These are phyloP conservation scores for Gyromitra esculenta DNA, from an alignment of 2,329 filamentous ascomycete genomes.

Conservation along the genomic window DNA sequence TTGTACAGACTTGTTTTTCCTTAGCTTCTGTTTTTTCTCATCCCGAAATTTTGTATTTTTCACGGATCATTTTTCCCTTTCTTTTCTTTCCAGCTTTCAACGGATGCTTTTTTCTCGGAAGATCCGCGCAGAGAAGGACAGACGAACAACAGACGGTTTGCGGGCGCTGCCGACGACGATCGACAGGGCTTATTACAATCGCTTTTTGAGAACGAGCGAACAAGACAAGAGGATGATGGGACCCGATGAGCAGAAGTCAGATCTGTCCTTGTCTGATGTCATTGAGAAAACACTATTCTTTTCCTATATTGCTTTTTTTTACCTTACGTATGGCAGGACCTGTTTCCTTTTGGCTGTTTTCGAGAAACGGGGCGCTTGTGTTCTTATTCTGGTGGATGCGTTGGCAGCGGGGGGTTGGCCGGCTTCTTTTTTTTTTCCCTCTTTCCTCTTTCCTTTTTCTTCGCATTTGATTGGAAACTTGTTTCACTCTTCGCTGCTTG, in stretches of 20 bases:
- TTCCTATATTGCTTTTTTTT: slow-evolving; percentile 46
- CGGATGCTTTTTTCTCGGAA: slow-evolving; percentile 28
- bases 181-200: slow-evolving; percentile 46
- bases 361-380: slow-evolving; percentile 44
- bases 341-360: slow-evolving; percentile 45
- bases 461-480: slow-evolving; percentile 50
- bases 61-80: slow-evolving; percentile 10
- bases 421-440: slow-evolving; percentile 41
- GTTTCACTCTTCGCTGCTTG: slow-evolving; percentile 42
- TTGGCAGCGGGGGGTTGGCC: slow-evolving; percentile 50
- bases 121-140: slow-evolving; percentile 45
- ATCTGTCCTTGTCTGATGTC: slow-evolving; percentile 45
- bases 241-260: slow-evolving; percentile 39
- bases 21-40: slow-evolving; percentile 22
- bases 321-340: slow-evolving; percentile 34
- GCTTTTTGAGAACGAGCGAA: slow-evolving; percentile 27
- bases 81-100: slow-evolving; percentile 13
- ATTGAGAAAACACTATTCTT: slow-evolving; percentile 34
- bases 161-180: slow-evolving; percentile 25
- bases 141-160: slow-evolving; percentile 29
- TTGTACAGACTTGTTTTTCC: slow-evolving; percentile 44
- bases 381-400: slow-evolving; percentile 48
- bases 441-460: slow-evolving; percentile 42
- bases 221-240: slow-evolving; percentile 31
- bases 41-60: slow-evolving; percentile 31